Evolutionary conservation across 2,329 filamentous ascomycete genomes (phyloP), one percentile per base, ranked within the genome.

Genomic region (Fusarium equiseti): DNA sequence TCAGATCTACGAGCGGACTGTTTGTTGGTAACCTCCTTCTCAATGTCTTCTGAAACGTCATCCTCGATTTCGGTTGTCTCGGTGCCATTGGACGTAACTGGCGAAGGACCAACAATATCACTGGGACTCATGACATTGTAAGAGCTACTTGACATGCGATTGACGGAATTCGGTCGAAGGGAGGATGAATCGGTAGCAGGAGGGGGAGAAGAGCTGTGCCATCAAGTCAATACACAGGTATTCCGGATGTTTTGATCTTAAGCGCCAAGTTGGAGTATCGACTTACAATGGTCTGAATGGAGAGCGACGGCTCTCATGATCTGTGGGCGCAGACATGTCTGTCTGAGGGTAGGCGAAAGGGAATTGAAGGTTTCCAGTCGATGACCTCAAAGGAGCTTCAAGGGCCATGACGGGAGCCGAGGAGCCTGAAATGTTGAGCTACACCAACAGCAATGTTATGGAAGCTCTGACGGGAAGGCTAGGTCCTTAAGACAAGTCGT

Each of bases 61-160:
- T 95, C 93, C 68, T 96, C 93, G 57, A 96, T 94, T 77, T 96
- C 93, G 13, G 93, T 95, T 42, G 88, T 90, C 75, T 91, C 92
- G 26, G 93, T 96, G 63, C 92, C 92, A 77, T 92, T 95, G 42
- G 93, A 96, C 53, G 94, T 94, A 26, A 95, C 92, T 10, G 93
- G 93, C 20, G 93, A 95, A 12, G 93, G 93, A 43, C 93, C 92
- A 56, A 94, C 91, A 71, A 91, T 88, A 73, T 92, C 90, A 77
- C 86, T 90, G 67, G 91, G 86, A 80, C 89, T 87, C 79, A 88
- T 81, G 35, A 89, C 73, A 77, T 88, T 80, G 84, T 91, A 84
- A 43, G 71, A 66, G 32, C 81, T 84, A 43, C 87, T 86, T 38
- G 83, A 80, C 26, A 86, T 77, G 51, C 84, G 82, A 63, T 84